These are phyloP conservation scores for Croton laevigatus DNA, from an alignment of 441 rosid species.

Conservation along the genomic window DNA sequence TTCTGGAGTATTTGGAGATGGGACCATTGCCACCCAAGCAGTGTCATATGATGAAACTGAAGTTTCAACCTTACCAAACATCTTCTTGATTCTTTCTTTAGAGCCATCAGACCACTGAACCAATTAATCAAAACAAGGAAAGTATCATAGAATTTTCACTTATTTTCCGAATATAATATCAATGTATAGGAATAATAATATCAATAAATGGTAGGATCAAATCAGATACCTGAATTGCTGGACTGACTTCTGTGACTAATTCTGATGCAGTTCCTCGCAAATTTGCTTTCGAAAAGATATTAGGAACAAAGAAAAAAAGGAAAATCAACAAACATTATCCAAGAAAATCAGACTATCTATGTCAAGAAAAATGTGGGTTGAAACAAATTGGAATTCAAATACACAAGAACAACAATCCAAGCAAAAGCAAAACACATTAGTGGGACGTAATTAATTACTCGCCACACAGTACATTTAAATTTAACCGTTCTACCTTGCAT, in stretches of 20 bases:
- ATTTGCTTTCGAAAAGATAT: conserved; percentile 27
- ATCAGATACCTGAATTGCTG: conserved; percentile 36
- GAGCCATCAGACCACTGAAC: conserved; percentile 39
- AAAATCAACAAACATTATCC: not conserved
- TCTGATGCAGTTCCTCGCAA: conserved; percentile 26
- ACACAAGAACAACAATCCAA: not conserved
- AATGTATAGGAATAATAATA: not conserved
- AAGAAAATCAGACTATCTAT: not conserved
- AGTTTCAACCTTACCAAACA: conserved; percentile 59
- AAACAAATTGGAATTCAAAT: no score
- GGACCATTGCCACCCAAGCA: conserved; percentile 92
- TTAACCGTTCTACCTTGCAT: no score
- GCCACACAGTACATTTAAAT: no score
- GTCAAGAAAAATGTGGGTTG: no score
- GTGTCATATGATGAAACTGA: conserved; percentile 80
- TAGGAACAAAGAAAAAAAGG: not conserved
- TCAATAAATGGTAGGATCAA: not conserved
- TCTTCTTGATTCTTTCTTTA: conserved; percentile 48
- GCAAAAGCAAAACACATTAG: no score
- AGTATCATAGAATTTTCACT: not conserved
- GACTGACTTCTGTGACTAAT: conserved; percentile 18
- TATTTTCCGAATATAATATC: conserved; percentile 7
- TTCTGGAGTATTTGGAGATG: conserved; percentile 43
- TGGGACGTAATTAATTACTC: no score
- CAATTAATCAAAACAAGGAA: conserved; percentile 7